Percentiles rank a stretch among this genome's conserved stretches.
Conservation (phyloP, 2,329 filamentous ascomycete species). For the Ciborinia camelliae region DNA sequence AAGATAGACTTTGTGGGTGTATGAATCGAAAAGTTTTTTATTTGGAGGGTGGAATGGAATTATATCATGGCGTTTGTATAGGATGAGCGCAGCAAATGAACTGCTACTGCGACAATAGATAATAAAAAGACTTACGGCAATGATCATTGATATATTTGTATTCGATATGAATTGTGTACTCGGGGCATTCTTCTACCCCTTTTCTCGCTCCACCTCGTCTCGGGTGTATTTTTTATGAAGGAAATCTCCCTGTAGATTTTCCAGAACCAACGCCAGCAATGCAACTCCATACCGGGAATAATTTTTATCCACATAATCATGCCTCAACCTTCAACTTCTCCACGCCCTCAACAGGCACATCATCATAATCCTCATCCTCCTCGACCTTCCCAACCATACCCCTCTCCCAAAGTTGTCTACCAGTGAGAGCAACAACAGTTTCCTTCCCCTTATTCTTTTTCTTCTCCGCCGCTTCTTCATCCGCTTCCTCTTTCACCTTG, state of each 20-base stretch:
- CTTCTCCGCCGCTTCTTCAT: slow-evolving; percentile 75
- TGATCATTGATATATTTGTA: neutral
- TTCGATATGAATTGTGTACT: neutral
- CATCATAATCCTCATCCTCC: slow-evolving; percentile 63
- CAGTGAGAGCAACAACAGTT: slow-evolving; percentile 65
- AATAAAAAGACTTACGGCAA: slow-evolving; percentile 3
- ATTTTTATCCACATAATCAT: slow-evolving; percentile 27
- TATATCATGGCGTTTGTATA: slow-evolving; percentile 23
- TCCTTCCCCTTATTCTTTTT: slow-evolving; percentile 76
- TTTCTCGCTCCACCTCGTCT: neutral
- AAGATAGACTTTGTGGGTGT: slow-evolving; percentile 16
- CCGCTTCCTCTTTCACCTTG: slow-evolving; percentile 64
- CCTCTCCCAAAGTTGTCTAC: slow-evolving; percentile 74
- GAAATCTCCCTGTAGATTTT: neutral
- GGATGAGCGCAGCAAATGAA: neutral
- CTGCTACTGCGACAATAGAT: slow-evolving; percentile 6
- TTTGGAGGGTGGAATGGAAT: neutral
- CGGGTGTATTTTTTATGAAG: neutral
- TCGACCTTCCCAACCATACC: slow-evolving; percentile 66
- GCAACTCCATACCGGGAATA: slow-evolving; percentile 30
- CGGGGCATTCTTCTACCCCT: neutral
- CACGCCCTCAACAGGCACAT: slow-evolving; percentile 55
- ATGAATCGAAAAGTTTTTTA: neutral
- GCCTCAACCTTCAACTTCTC: slow-evolving; percentile 69
- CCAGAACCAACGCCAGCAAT: slow-evolving; percentile 32